Evolutionary conservation across 176 grass and related monocot genomes (phyloP), one percentile per base, ranked within the genome.

Genomic region (Oryza brachyantha): DNA sequence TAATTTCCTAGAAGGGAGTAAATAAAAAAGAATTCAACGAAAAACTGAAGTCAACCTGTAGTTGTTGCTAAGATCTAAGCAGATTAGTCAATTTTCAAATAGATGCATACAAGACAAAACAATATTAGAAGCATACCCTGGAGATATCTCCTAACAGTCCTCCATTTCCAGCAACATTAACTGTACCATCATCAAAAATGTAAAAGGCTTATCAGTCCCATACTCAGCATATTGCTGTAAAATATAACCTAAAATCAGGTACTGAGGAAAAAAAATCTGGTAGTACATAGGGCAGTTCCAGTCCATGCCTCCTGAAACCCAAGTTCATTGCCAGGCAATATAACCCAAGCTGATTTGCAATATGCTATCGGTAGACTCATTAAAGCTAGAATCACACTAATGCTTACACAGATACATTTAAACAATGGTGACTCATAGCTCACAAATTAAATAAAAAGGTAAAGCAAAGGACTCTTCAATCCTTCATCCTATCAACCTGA

Each of bases 61-160:
- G 14, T 5, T 3, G 41, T 31, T 61, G 10, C 68, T 79, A 80
- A 79, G 45, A 65, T 27, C 10, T 64, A 82, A 70, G 45, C 8
- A 19, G 45, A 57, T 68, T 25, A 4, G 21, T 10, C 66, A 25
- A 6, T 34, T 63, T 64, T 50, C 61, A 79, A 35, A 61, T 21
- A 38, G 29, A 21, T 0, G 34, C 3, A 68, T 48, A 29, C 13
- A 71, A 37, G 1, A 79, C 17, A 27, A n/a, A 84, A 22, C 1
- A 70, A 70, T 16, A 22, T 28, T 57, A 71, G 68, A 81, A 77
- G 28, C 38, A 40, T 91, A 93, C 94, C 88, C 88, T 88, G 38
- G 85, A 84, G 85, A 94, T 94, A 81, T 89, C 73, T 28, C 77
- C 64, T 64, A 93, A 75, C 38, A 90, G 67, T 63, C 66, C 88